Evolutionary conservation across 305 asterid species (phyloP).

Genomic region (Petunia hybrid): DNA sequence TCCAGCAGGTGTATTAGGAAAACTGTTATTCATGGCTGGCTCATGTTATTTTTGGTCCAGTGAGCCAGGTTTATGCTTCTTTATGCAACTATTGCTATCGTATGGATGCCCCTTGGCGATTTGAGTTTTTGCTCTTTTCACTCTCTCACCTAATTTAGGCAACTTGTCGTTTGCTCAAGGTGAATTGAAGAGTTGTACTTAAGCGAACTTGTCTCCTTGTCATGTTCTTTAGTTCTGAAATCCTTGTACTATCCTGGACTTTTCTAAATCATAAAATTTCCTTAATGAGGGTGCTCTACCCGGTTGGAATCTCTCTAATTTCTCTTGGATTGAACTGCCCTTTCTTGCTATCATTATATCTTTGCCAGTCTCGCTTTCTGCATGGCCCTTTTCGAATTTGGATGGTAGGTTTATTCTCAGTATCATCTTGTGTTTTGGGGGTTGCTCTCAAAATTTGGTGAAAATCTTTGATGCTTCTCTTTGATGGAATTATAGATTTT

Average conservation of each 20-base stretch:
- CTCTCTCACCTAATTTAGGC: not conserved
- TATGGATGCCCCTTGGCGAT: slow-evolving; percentile 3
- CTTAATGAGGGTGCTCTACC: not conserved
- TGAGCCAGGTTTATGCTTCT: slow-evolving; percentile 44
- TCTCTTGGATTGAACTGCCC: not conserved
- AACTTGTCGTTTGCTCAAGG: slow-evolving; percentile 1
- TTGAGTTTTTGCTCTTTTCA: slow-evolving; percentile 7
- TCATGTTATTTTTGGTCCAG: slow-evolving; percentile 49
- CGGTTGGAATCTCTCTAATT: not conserved
- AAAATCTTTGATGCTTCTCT: not conserved
- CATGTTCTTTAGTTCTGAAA: not conserved
- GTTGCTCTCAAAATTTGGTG: not conserved
- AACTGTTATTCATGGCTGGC: slow-evolving; percentile 45
- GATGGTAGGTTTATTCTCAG: not conserved
- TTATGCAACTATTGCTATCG: not conserved
- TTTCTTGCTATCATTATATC: not conserved
- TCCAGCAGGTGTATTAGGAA: not conserved
- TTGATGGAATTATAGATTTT: not conserved
- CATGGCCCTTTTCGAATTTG: not conserved
- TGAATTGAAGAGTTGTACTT: not conserved
- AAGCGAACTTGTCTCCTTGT: not conserved
- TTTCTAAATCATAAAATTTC: not conserved
- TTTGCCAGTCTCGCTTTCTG: not conserved
- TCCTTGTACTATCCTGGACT: not conserved
- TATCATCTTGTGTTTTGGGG: not conserved